phyloP scores from a whole-genome alignment of 352 stramenopile genomes.

The Globisporangium sylvaticum region DNA sequence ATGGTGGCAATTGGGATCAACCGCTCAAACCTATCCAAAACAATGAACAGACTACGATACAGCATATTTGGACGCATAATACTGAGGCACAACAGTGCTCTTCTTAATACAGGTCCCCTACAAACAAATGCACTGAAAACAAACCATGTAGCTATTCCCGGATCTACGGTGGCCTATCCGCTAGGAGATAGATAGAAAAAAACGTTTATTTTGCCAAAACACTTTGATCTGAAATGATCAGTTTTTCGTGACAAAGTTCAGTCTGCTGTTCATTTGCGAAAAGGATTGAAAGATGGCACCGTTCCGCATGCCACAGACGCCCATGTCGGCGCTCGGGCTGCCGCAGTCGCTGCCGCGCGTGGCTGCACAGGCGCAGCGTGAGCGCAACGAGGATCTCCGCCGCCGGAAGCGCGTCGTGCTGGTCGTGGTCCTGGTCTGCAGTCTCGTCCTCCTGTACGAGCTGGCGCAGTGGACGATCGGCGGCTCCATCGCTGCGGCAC shows the following conservation, averaged over 20 bases:
- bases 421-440: conserved; percentile 18
- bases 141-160: background rate
- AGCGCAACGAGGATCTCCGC: conserved; percentile 10
- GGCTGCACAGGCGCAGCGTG: conserved; percentile 13
- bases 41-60: background rate
- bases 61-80: background rate
- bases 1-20: background rate
- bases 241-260: conserved; percentile 1
- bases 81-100: background rate
- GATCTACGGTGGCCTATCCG: no score
- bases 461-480: conserved; percentile 40
- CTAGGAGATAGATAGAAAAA: no score
- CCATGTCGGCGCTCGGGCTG: conserved; percentile 50
- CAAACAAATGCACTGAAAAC: no score
- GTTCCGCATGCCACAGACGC: conserved; percentile 43
- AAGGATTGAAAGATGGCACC: background rate
- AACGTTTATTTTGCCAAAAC: no score
- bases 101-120: background rate
- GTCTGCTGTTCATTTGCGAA: background rate
- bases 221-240: no score
- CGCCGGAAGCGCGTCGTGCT: conserved; percentile 21
- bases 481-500: conserved; percentile 26
- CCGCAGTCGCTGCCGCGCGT: conserved; percentile 34
- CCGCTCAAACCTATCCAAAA: background rate
- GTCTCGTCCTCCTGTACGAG: conserved; percentile 32